A percentile compares a stretch with the other conserved stretches of the same genome.
phyloP scores from a whole-genome alignment of 495 filamentous ascomycete species.

The Penicillium parvum region DNA sequence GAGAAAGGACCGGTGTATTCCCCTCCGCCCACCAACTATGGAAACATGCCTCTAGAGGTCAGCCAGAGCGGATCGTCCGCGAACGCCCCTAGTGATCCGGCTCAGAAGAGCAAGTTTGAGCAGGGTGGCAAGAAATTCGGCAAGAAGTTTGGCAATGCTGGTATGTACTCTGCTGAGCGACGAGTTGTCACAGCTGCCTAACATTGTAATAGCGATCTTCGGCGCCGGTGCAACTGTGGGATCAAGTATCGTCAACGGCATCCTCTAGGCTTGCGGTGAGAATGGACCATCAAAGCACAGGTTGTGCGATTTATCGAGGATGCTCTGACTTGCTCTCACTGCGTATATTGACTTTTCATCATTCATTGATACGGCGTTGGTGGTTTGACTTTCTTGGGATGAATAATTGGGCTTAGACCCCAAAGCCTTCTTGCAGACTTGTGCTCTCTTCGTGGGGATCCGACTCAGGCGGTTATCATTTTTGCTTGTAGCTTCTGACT shows the following conservation, averaged over 20 bases:
- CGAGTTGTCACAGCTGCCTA: no score
- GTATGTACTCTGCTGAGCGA: conserved; percentile 33
- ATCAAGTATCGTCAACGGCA: conserved; percentile 85
- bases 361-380: conserved; percentile 30
- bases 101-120: conserved; percentile 46
- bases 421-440: not conserved
- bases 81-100: conserved; percentile 24
- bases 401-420: not conserved
- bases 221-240: conserved; percentile 88
- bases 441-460: not conserved
- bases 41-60: conserved; percentile 51
- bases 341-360: conserved; percentile 6
- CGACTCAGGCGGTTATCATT: not conserved
- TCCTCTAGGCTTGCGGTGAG: conserved; percentile 60
- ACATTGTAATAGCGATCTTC: conserved; percentile 52
- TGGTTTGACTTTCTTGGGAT: conserved; percentile 19
- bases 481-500: not conserved
- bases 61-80: conserved; percentile 37
- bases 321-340: no score
- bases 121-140: conserved; percentile 55
- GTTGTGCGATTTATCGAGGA: no score
- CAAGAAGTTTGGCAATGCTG: conserved; percentile 54
- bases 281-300: no score
- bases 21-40: conserved; percentile 41
- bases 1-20: conserved; percentile 32